Evolutionary conservation across 257 asterid genomes (phyloP), one percentile per base, ranked within the genome.

Genomic region (Solanum pimpinellifolium): DNA sequence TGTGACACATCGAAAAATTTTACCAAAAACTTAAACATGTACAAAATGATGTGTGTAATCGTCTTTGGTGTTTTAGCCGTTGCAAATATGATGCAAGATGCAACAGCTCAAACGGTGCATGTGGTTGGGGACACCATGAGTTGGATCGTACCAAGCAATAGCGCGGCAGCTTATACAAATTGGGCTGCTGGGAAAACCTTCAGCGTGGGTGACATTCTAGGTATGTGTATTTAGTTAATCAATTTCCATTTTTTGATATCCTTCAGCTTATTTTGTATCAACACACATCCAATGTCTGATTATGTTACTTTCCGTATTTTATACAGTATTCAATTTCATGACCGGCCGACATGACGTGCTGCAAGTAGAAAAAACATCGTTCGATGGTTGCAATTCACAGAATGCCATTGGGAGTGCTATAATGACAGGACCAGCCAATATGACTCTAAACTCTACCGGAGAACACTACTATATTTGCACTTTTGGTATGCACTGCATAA

Each of bases 131-230:
- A 86, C 47, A 44, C 16, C 62, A 3, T 44, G 41, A 93, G 93
- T 18, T 93, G 95, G 95, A 21, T 4, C 1, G 31, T 90, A 47
- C 93, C 94, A 10, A 81, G 74, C 13, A 84, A 83, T 84, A 47
- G 68, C 29, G 86, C 90, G 1, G 80, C 70, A 2, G 86, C 89
- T 6, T 91, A 92, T 80, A 7, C 86, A 33, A 89, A 84, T 4
- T 93, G 93, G 95, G 92, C 88, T 72, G 56, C 93, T 0, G 83
- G 74, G n/a, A 88, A 86, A 86, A 90, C 85, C 0, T 93, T 93
- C 92, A 21, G 25, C 12, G 86, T 92, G 21, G 93, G 93, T 3
- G 94, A 92, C 73, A 87, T 46, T 47, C 69, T 93, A 84, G 92
- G 92, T 93, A 75, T 18, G 2, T 31, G 33, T 0, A 12, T 5